Evolutionary conservation across 768 basidiomycete species (phyloP), one percentile per base, ranked within the genome.

Genomic region (Psilocybe azurescens): DNA sequence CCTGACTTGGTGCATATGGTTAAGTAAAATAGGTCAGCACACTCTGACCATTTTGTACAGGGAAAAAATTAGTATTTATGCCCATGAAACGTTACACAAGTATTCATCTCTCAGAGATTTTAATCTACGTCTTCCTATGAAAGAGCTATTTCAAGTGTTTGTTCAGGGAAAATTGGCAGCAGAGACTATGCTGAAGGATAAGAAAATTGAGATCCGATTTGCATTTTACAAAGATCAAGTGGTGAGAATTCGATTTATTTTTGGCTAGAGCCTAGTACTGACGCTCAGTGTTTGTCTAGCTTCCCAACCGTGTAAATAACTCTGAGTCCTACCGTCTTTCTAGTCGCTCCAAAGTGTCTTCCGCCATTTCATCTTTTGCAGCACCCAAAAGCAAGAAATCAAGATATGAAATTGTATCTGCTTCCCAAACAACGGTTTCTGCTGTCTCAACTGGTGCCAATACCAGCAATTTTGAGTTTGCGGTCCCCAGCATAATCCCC

Each of bases 141-240:
- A 30, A 11, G 16, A 33, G 10, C 39, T 59, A 24, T 51, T 59
- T 20, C 18, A 41, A 39, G 50, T 52, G 44, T 59, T 59, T 39
- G 11, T 44, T 11, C 7, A 38, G n/a, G 30, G 28, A 5, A 39
- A 53, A 16, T n/a, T 59, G 9, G 50, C 18, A 8, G 10, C 58
- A 10, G 50, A 38, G 10, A 20, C 13, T 32, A 41, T 41, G 33
- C 39, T 59, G 4, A 41, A 59, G 36, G 50, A 59, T 28, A 5
- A 18, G 18, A 39, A 51, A 38, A 50, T 59, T 51, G 58, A 59
- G 24, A 51, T 59, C 11, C 7, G 33, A 13, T 59, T 59, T n/a
- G 38, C 24, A 10, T 59, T 50, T 29, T 18, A 16, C 3, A 24
- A 20, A 28, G 36, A 51, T n/a, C 6, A 51, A 16, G 49, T 50